Evolutionary conservation across 768 basidiomycete genomes (phyloP).

Genomic region (Dacryopinax spathularia): DNA sequence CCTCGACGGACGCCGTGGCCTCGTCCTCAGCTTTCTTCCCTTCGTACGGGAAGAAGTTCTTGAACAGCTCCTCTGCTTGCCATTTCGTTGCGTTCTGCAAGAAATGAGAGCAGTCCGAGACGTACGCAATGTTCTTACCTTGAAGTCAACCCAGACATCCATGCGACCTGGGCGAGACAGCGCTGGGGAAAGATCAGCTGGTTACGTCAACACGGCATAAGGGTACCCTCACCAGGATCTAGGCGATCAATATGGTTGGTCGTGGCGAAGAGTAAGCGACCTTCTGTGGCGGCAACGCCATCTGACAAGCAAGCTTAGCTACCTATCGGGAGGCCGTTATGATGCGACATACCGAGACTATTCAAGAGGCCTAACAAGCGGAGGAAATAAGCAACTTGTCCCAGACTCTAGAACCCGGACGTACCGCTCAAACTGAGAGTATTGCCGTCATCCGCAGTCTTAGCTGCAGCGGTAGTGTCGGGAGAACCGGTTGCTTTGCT

Average conservation of each 20-base stretch:
- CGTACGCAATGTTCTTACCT: background rate
- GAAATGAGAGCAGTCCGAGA: background rate
- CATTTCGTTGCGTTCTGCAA: constrained; percentile 75
- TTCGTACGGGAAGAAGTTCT: constrained; percentile 73
- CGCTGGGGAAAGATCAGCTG: constrained; percentile 19
- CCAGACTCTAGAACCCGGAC: constrained; percentile 51
- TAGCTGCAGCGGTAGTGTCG: constrained; percentile 29
- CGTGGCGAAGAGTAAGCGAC: constrained; percentile 64
- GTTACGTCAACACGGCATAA: background rate
- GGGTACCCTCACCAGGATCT: constrained; percentile 28
- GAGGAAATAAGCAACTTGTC: constrained; percentile 67
- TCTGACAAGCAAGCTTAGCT: constrained; percentile 3
- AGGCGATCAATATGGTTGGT: constrained; percentile 90
- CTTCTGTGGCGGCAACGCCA: constrained; percentile 18
- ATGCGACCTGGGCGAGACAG: constrained; percentile 78
- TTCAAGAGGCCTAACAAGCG: background rate
- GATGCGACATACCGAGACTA: background rate
- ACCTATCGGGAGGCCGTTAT: background rate
- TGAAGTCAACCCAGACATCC: constrained; percentile 56
- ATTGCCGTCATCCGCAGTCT: constrained; percentile 49
- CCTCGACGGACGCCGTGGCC: background rate
- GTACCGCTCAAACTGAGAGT: constrained; percentile 70
- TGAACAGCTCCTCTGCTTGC: constrained; percentile 88
- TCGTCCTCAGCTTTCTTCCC: background rate
- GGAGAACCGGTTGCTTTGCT: constrained; percentile 63